phyloP scores from a whole-genome alignment of 495 filamentous ascomycete species.

The Immersiella caudata region DNA sequence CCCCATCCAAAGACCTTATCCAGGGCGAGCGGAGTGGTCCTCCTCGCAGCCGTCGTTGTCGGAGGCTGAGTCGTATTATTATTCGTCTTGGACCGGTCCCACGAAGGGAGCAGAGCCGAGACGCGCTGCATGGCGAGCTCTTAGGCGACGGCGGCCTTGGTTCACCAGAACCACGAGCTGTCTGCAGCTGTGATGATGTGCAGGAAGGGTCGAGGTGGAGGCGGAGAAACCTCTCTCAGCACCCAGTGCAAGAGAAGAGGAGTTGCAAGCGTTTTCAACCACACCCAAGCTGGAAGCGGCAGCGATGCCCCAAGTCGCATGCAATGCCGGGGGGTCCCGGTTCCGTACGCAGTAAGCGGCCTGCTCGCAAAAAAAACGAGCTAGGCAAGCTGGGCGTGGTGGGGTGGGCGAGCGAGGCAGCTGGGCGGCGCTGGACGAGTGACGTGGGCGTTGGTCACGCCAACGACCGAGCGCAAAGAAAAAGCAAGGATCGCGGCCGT shows the following conservation, averaged over 20 bases:
- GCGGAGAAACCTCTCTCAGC: constrained; percentile 12
- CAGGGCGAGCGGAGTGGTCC: constrained; percentile 35
- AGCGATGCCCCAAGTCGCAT: constrained; percentile 10
- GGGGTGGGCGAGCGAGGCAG: constrained; percentile 6
- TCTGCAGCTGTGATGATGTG: not conserved
- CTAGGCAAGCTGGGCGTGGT: constrained; percentile 5
- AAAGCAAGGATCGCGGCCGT: constrained; percentile 19
- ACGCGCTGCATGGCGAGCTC: constrained; percentile 52
- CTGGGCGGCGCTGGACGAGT: constrained; percentile 11
- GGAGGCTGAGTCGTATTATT: constrained; percentile 24
- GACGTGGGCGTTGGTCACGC: constrained; percentile 24
- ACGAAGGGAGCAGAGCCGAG: constrained; percentile 53
- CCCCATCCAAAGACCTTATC: constrained; percentile 53
- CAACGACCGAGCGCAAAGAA: constrained; percentile 27
- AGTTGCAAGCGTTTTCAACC: constrained; percentile 14
- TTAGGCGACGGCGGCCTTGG: constrained; percentile 20
- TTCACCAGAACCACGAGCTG: constrained; percentile 13
- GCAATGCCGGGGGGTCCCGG: constrained; percentile 8
- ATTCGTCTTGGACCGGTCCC: constrained; percentile 48
- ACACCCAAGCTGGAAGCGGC: not conserved
- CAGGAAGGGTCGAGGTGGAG: not conserved
- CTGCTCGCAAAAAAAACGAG: not conserved
- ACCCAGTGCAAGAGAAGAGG: constrained; percentile 3
- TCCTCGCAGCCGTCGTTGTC: constrained; percentile 25
- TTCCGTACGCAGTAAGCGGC: constrained; percentile 11